Base-by-base conservation (phyloP, 2,329 filamentous ascomycete genomes). In the Chalaropsis thielavioides region DNA sequence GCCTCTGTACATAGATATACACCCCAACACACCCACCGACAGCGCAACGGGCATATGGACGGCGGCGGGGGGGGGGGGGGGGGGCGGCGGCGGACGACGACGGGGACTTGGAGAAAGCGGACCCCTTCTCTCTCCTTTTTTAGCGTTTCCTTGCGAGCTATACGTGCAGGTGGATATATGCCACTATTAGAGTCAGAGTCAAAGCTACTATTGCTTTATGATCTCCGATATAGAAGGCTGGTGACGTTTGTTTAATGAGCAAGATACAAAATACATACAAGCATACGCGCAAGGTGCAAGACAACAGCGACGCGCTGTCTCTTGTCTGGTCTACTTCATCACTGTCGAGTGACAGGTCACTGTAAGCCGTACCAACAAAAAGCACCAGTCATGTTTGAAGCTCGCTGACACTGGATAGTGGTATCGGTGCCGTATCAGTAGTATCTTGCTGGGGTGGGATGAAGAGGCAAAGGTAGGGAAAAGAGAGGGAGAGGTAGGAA, bases 171-270 rank as follows among this genome's bases (percentile, higher is more conserved):
- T 56, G 51, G 5, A 56, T 56, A 56, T 56, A 56, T 56, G 27
- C 51, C 51, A 56, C 51, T 56, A 56, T 56, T 56, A 56, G 51
- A 56, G 51, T 56, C 51, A 56, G 51, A 56, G 51, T 35, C 51
- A 35, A 22, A 56, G 51, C 51, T 56, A 13, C 51, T 56, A 56
- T 56, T 56, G 22, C 13, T 56, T 56, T 11, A 27, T 31, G 51
- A 56, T 56, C 51, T 56, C 22, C 51, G 51, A 31, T 56, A 56
- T 56, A 56, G 51, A 56, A 22, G 3, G 22, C 15, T 49, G 24
- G 51, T 56, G 51, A 56, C 51, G 51, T 56, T 56, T 56, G 22
- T 31, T 31, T 56, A 31, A 56, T 31, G 51, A 56, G 51, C 24
- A 27, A 56, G 51, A 56, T 56, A 56, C 51, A 56, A 17, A 22